Conservation (phyloP, 225 moss, liverwort and hornwort species). For the Sphagnum contortum region DNA sequence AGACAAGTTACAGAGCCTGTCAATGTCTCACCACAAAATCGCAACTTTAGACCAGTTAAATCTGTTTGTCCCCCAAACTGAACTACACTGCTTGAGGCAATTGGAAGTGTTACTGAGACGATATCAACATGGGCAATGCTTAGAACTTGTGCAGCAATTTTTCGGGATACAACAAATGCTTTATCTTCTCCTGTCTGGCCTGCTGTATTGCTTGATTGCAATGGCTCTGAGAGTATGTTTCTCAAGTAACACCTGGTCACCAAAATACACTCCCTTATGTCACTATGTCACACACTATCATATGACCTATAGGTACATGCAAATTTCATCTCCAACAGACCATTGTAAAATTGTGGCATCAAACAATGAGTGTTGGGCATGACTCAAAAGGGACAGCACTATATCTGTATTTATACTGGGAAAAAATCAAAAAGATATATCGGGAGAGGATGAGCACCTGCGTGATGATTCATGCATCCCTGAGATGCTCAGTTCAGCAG, state of each 20-base stretch:
- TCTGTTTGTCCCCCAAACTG: constrained; percentile 5
- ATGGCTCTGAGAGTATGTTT: constrained; percentile 13
- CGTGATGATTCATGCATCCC: constrained; percentile 92
- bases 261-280: not conserved
- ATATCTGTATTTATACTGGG: too few species aligned
- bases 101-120: constrained; percentile 63
- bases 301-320: too few species aligned
- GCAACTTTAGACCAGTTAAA: constrained; percentile 56
- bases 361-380: too few species aligned
- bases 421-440: too few species aligned
- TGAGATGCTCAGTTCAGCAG: constrained; percentile 56
- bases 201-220: constrained; percentile 6
- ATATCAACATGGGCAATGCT: constrained; percentile 59
- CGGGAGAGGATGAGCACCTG: constrained; percentile 32
- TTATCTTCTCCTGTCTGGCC: constrained; percentile 44
- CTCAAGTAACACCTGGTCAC: constrained; percentile 50
- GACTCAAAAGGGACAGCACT: too few species aligned
- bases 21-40: constrained; percentile 80
- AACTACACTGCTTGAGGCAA: constrained; percentile 5
- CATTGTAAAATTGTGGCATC: too few species aligned
- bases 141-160: constrained; percentile 57
- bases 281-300: too few species aligned
- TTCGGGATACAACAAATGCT: constrained; percentile 46
- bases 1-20: constrained; percentile 50
- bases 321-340: too few species aligned